Evolutionary conservation across 1,139 yeast species (phyloP).

Genomic region (Candida sp.): DNA sequence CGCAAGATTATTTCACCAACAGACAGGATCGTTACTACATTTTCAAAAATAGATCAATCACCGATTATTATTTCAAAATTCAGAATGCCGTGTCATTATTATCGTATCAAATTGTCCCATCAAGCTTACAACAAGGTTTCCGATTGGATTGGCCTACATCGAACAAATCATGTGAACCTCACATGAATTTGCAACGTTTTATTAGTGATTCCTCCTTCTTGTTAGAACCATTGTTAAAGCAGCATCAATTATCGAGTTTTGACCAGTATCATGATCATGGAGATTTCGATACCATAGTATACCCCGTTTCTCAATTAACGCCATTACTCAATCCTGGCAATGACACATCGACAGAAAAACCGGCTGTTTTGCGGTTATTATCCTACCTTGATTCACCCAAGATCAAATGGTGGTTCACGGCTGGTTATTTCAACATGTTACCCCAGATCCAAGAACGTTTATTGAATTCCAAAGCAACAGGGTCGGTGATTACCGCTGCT

Average conservation of each 20-base stretch:
- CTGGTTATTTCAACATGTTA: conserved; percentile 93
- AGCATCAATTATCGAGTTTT: conserved; percentile 31
- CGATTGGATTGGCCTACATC: conserved; percentile 70
- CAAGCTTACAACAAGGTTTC: conserved; percentile 45
- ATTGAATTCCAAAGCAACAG: conserved; percentile 57
- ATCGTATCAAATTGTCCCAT: conserved; percentile 58
- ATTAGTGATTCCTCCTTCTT: conserved; percentile 54
- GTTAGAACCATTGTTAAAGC: conserved; percentile 56
- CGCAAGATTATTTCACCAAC: conserved; percentile 90
- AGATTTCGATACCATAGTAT: conserved; percentile 62
- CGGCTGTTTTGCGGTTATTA: conserved; percentile 58
- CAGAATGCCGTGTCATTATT: conserved; percentile 65
- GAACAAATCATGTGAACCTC: conserved; percentile 75
- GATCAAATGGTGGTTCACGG: conserved; percentile 84
- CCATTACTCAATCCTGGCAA: conserved; percentile 65
- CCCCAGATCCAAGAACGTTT: conserved; percentile 68
- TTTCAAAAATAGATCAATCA: conserved; percentile 52
- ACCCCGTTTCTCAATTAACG: conserved; percentile 89
- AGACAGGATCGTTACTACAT: conserved; percentile 91
- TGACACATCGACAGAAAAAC: conserved; percentile 73
- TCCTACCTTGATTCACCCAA: conserved; percentile 54
- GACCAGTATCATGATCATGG: conserved; percentile 26
- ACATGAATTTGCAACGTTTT: conserved; percentile 53
- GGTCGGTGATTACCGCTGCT: conserved; percentile 83
- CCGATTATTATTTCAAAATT: conserved; percentile 71